Evolutionary conservation across 1,139 yeast species (phyloP).

Genomic region (Lodderomyces theae): DNA sequence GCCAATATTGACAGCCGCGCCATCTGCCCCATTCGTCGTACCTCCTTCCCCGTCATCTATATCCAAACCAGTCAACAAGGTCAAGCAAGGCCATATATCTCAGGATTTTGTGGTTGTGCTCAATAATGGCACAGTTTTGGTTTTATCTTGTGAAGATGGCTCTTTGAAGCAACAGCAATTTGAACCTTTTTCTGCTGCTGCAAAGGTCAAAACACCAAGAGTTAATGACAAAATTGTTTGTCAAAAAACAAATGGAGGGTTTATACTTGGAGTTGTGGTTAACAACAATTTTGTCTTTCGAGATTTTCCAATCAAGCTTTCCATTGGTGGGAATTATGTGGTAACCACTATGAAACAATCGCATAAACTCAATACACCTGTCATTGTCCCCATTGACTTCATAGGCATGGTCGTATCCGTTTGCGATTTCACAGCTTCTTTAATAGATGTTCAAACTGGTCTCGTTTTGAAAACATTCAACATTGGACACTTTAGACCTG

Average conservation of each 20-base stretch:
- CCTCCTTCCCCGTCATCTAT: not conserved
- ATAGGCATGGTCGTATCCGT: conserved; percentile 71
- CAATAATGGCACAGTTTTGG: conserved; percentile 46
- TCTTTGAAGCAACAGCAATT: conserved; percentile 21
- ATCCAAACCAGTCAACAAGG: not conserved
- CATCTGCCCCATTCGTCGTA: not conserved
- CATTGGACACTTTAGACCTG: conserved; percentile 62
- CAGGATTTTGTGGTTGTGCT: conserved; percentile 34
- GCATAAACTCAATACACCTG: conserved; percentile 6
- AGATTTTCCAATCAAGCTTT: conserved; percentile 45
- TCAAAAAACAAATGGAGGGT: conserved; percentile 41
- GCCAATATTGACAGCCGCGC: not conserved
- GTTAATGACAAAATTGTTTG: conserved; percentile 70
- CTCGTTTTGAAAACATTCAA: conserved; percentile 52
- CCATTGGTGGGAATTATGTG: conserved; percentile 9
- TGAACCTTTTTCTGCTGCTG: conserved; percentile 31
- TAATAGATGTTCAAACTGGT: conserved; percentile 79
- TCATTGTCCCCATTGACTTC: conserved; percentile 43
- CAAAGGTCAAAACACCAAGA: conserved; percentile 64
- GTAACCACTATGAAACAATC: not conserved
- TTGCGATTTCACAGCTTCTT: conserved; percentile 51
- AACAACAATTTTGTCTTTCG: conserved; percentile 67
- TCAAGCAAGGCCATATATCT: not conserved
- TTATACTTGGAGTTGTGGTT: conserved; percentile 62
- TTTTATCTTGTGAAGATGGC: conserved; percentile 51